Evolutionary conservation across 2,329 filamentous ascomycete genomes (phyloP).

Genomic region (Neopestalotiopsis sp.): DNA sequence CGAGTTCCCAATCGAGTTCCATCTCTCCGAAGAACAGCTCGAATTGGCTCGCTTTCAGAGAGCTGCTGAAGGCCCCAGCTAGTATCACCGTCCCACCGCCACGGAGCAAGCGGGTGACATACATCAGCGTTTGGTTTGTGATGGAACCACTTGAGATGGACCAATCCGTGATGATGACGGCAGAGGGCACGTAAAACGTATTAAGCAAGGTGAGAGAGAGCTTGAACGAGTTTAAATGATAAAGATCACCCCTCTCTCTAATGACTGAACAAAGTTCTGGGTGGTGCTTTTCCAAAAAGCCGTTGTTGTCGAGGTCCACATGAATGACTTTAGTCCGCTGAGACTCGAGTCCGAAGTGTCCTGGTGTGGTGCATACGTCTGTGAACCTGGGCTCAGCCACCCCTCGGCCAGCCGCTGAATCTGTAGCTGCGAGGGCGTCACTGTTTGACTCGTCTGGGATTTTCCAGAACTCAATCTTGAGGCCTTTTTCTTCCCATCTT

Average conservation of each 20-base stretch:
- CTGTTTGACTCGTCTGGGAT: conserved; percentile 1
- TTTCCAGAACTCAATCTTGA: background rate
- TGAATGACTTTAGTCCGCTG: background rate
- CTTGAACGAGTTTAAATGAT: too few species aligned
- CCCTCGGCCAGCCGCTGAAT: background rate
- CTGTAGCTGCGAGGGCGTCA: background rate
- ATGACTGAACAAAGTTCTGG: conserved; percentile 8
- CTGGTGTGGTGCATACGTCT: background rate
- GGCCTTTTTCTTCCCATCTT: background rate
- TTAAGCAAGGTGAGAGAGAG: too few species aligned
- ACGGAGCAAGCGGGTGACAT: conserved; percentile 25
- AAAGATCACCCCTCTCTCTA: background rate
- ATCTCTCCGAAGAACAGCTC: conserved; percentile 25
- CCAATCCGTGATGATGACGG: too few species aligned
- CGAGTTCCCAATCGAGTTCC: conserved; percentile 27
- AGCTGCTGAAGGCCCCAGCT: conserved; percentile 26
- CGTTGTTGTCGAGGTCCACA: conserved; percentile 2
- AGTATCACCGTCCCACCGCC: conserved; percentile 27
- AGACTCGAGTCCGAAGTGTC: background rate
- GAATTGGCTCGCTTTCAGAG: conserved; percentile 22
- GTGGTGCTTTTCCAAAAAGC: background rate
- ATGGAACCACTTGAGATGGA: too few species aligned
- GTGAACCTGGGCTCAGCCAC: background rate
- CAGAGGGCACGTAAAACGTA: too few species aligned
- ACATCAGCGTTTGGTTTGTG: conserved; percentile 4